phyloP scores from a whole-genome alignment of 2,329 filamentous ascomycete species.

The Colletotrichum sp. region DNA sequence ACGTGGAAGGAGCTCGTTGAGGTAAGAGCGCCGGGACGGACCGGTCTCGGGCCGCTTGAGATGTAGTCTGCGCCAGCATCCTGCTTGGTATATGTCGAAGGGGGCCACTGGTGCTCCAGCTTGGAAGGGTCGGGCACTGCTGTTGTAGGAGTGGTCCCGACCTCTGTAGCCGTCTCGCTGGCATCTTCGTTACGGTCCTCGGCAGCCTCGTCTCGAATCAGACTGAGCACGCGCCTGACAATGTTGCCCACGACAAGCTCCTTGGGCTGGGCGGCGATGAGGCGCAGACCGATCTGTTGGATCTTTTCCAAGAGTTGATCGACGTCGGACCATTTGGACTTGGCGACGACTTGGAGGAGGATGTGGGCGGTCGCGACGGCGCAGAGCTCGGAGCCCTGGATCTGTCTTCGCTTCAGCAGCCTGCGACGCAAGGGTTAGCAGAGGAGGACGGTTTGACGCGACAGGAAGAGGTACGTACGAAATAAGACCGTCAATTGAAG shows the following conservation, averaged over 20 bases:
- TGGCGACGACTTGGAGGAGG: constrained; percentile 84
- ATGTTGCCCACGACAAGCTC: constrained; percentile 96
- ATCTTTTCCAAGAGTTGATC: constrained; percentile 81
- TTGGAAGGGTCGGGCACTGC: constrained; percentile 34
- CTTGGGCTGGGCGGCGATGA: constrained; percentile 84
- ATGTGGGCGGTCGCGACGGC: constrained; percentile 91
- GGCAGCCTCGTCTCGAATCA: constrained; percentile 90
- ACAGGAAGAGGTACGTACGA: constrained; percentile 65
- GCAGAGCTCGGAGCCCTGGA: constrained; percentile 85
- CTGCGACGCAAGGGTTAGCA: constrained; percentile 46
- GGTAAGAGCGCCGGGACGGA: constrained; percentile 65
- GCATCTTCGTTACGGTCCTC: constrained; percentile 72
- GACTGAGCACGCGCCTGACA: constrained; percentile 83
- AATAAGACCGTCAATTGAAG: constrained; percentile 82
- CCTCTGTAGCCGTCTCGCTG: constrained; percentile 63
- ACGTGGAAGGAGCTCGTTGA: constrained; percentile 69
- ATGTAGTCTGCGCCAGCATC: constrained; percentile 31
- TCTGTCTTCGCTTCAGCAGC: constrained; percentile 89
- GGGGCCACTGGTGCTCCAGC: constrained; percentile 33
- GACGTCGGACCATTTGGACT: constrained; percentile 79
- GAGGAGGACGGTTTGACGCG: background rate
- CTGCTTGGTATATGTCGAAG: constrained; percentile 37
- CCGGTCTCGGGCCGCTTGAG: constrained; percentile 22
- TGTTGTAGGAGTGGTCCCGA: constrained; percentile 43
- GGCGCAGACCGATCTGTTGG: constrained; percentile 75